Percentiles rank a stretch among this genome's conserved stretches.
Evolutionary conservation across 2,329 filamentous ascomycete genomes (phyloP).

Genomic region (Cyanodermella asteris): DNA sequence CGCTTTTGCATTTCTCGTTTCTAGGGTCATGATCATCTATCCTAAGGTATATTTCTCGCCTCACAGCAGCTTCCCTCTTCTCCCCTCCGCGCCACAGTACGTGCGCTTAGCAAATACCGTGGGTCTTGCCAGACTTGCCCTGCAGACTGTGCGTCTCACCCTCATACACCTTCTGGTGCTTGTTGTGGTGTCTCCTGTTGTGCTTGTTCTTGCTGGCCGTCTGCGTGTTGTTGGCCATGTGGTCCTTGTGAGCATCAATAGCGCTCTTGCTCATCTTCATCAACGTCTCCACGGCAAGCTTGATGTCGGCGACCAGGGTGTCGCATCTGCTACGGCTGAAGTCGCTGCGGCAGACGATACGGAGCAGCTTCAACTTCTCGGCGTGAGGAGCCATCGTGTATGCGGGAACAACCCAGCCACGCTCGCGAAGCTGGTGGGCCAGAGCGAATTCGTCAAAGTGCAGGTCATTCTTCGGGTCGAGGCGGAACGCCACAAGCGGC

Average conservation of each 20-base stretch:
- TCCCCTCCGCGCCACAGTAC: too few species aligned
- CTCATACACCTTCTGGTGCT: slow-evolving; percentile 28
- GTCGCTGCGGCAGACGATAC: slow-evolving; percentile 81
- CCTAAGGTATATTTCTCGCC: too few species aligned
- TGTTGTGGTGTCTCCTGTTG: slow-evolving; percentile 31
- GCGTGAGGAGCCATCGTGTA: slow-evolving; percentile 94
- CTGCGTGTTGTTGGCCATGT: slow-evolving; percentile 13
- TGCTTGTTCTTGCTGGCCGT: slow-evolving; percentile 34
- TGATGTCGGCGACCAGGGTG: slow-evolving; percentile 54
- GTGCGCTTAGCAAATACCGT: slow-evolving; percentile 58
- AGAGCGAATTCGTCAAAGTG: slow-evolving; percentile 55
- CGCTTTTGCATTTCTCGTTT: too few species aligned
- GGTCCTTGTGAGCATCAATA: slow-evolving; percentile 43
- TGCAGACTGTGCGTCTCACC: slow-evolving; percentile 72
- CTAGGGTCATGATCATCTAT: too few species aligned
- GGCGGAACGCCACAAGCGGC: slow-evolving; percentile 74
- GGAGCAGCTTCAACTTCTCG: slow-evolving; percentile 66
- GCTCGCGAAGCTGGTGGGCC: slow-evolving; percentile 65
- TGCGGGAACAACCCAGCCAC: slow-evolving; percentile 83
- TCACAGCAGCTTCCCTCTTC: too few species aligned
- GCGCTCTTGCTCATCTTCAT: slow-evolving; percentile 51
- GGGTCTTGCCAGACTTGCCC: slow-evolving; percentile 78
- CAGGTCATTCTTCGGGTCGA: slow-evolving; percentile 34
- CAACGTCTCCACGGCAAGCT: slow-evolving; percentile 49
- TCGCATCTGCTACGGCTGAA: slow-evolving; percentile 71